These are phyloP conservation scores for Biscogniauxia sp. DNA, from an alignment of 2,329 filamentous ascomycete species.

Conservation along the genomic window DNA sequence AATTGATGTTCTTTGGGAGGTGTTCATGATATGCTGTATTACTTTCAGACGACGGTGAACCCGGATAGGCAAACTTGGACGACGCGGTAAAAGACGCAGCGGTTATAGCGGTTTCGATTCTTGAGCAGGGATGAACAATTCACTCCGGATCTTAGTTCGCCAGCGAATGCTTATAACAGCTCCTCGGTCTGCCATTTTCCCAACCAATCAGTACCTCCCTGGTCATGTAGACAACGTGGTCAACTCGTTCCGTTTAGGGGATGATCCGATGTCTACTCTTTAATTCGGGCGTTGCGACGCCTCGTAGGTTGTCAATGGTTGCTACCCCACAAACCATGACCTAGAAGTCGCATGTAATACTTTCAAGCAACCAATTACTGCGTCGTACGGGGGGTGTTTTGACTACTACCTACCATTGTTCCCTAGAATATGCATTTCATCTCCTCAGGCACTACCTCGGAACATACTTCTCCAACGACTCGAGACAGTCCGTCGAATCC, in stretches of 20 bases:
- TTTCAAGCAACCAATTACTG: slow-evolving; percentile 7
- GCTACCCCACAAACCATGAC: slow-evolving; percentile 11
- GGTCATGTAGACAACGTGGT: background rate
- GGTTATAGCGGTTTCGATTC: background rate
- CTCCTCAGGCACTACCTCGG: slow-evolving; percentile 11
- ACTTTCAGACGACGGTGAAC: background rate
- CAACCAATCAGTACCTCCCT: background rate
- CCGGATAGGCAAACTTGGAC: background rate
- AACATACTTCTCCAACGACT: slow-evolving; percentile 7
- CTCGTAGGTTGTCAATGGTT: slow-evolving; percentile 3
- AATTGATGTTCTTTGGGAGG: slow-evolving; percentile 1
- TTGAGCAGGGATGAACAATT: background rate
- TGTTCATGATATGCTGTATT: slow-evolving; percentile 2
- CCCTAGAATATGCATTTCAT: slow-evolving; percentile 9
- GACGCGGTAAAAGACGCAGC: background rate
- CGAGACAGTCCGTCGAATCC: slow-evolving; percentile 4
- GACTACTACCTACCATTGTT: background rate
- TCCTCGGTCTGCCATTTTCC: background rate
- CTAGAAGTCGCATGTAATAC: slow-evolving; percentile 5
- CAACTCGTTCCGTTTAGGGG: background rate
- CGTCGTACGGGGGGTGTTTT: background rate
- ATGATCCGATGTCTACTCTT: background rate
- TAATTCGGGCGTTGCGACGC: background rate
- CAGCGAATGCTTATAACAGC: background rate
- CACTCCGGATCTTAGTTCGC: background rate